These are phyloP conservation scores for Alternaria novae-zelandiae DNA, from an alignment of 2,329 filamentous ascomycete species.

Conservation along the genomic window DNA sequence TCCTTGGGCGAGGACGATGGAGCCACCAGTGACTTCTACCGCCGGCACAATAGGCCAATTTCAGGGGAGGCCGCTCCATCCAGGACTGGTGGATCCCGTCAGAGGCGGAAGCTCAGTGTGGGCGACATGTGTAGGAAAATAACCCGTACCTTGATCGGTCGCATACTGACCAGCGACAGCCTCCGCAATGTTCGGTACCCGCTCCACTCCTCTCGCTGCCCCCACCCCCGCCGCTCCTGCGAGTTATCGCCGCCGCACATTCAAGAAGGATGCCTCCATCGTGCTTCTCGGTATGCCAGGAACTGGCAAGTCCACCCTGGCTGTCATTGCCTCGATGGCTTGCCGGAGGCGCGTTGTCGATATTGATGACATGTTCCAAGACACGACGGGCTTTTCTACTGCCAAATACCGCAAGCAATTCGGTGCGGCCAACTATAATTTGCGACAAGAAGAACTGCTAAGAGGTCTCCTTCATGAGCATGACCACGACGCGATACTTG, in stretches of 20 bases:
- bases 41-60: slow-evolving; percentile 1
- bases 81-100: background rate
- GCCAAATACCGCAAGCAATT: slow-evolving; percentile 68
- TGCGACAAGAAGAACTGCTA: slow-evolving; percentile 68
- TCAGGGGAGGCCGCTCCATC: background rate
- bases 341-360: slow-evolving; percentile 73
- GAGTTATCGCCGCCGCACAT: slow-evolving; percentile 48
- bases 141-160: background rate
- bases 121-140: slow-evolving; percentile 19
- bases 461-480: slow-evolving; percentile 66
- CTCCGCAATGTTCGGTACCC: slow-evolving; percentile 31
- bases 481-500: slow-evolving; percentile 68
- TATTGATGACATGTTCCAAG: slow-evolving; percentile 71
- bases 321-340: slow-evolving; percentile 75
- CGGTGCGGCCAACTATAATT: slow-evolving; percentile 67
- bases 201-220: slow-evolving; percentile 39
- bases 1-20: slow-evolving; percentile 7
- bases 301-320: slow-evolving; percentile 76
- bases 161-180: slow-evolving; percentile 19
- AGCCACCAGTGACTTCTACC: slow-evolving; percentile 9
- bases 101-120: slow-evolving; percentile 12
- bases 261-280: slow-evolving; percentile 70
- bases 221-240: slow-evolving; percentile 23
- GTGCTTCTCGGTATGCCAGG: slow-evolving; percentile 76
- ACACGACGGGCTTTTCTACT: slow-evolving; percentile 67